Evolutionary conservation across 2,329 filamentous ascomycete genomes (phyloP).

Genomic region (Talaromyces amestolkiae): DNA sequence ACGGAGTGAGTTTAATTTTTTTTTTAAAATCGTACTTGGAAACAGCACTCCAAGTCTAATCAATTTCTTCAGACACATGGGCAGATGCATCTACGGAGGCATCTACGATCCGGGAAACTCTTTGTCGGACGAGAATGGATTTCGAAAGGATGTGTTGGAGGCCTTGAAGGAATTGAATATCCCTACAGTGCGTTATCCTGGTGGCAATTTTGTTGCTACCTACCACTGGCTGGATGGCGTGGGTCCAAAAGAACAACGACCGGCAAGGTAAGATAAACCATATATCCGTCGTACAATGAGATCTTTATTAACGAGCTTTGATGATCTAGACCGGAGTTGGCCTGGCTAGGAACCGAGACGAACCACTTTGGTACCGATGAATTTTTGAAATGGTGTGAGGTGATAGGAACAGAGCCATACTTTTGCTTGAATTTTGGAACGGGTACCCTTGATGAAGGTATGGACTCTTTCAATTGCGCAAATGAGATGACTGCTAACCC

Average conservation of each 20-base stretch:
- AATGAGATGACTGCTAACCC: neutral
- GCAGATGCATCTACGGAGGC: constrained; percentile 81
- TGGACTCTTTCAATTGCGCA: neutral
- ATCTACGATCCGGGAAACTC: constrained; percentile 75
- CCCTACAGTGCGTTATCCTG: constrained; percentile 76
- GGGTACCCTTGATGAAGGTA: constrained; percentile 53
- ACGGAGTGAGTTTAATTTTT: constrained; percentile 61
- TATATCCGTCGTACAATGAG: neutral
- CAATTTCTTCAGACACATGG: constrained; percentile 66
- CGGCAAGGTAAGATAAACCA: constrained; percentile 44
- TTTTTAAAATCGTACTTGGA: neutral
- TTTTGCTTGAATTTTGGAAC: constrained; percentile 80
- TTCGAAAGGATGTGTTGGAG: constrained; percentile 73
- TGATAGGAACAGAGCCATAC: constrained; percentile 73
- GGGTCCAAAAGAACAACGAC: constrained; percentile 68
- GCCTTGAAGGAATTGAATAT: constrained; percentile 71
- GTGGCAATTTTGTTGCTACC: constrained; percentile 79
- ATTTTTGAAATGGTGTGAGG: constrained; percentile 77
- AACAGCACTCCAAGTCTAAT: neutral
- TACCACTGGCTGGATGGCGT: constrained; percentile 85
- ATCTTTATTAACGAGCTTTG: neutral
- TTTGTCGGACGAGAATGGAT: constrained; percentile 71
- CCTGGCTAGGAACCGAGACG: constrained; percentile 73
- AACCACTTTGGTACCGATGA: constrained; percentile 84
- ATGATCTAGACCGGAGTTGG: constrained; percentile 63